Evolutionary conservation across 257 asterid genomes (phyloP).

Genomic region (Salvia miltiorrhiza): DNA sequence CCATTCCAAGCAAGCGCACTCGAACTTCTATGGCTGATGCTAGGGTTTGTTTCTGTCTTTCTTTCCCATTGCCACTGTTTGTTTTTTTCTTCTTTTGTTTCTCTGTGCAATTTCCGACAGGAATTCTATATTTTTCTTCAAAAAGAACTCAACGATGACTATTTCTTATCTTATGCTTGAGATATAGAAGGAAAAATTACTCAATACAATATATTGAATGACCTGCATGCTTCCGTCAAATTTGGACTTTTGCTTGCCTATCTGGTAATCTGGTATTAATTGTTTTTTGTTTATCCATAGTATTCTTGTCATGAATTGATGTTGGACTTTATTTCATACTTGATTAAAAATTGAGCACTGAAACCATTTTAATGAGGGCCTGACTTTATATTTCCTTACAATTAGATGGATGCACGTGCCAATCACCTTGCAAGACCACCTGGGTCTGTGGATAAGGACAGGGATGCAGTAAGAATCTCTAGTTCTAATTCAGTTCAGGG

Average conservation of each 20-base stretch:
- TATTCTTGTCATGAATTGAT: conserved; percentile 16
- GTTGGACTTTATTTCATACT: conserved; percentile 9
- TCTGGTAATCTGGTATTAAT: conserved; percentile 8
- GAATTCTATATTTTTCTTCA: background rate
- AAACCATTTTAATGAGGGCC: conserved; percentile 16
- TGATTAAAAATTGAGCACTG: conserved; percentile 9
- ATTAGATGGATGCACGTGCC: conserved; percentile 62
- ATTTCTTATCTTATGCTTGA: background rate
- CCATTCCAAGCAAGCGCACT: conserved; percentile 82
- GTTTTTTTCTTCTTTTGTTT: background rate
- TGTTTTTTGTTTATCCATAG: background rate
- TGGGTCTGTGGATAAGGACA: conserved; percentile 63
- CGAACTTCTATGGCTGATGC: conserved; percentile 81
- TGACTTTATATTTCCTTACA: conserved; percentile 29
- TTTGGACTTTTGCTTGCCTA: conserved; percentile 17
- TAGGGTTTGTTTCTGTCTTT: conserved; percentile 43
- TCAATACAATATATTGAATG: background rate
- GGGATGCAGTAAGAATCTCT: conserved; percentile 58
- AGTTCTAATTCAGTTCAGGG: conserved; percentile 50
- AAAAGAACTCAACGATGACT: background rate
- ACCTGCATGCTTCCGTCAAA: conserved; percentile 10
- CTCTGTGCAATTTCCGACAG: background rate
- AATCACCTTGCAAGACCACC: conserved; percentile 54
- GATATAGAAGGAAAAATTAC: background rate
- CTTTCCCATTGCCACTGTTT: conserved; percentile 3